A percentile compares a stretch with the other conserved stretches of the same genome.
Conservation (phyloP, 2,329 filamentous ascomycete genomes). For the Tricladium varicosporioides region DNA sequence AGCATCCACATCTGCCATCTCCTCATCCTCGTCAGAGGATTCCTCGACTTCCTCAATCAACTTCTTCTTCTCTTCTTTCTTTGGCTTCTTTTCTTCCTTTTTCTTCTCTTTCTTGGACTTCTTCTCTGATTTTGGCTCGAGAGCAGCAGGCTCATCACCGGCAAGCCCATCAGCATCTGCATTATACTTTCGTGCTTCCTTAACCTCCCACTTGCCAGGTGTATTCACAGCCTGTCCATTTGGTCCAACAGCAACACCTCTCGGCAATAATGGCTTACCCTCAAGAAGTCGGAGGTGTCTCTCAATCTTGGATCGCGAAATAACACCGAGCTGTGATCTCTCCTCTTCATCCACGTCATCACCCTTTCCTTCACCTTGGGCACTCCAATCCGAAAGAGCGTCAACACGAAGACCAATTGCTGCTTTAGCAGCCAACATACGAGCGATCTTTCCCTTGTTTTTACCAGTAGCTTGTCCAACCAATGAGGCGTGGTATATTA, state of each 20-base stretch:
- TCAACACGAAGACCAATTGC: constrained; percentile 92
- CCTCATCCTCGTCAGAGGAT: constrained; percentile 14
- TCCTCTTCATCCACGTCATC: constrained; percentile 80
- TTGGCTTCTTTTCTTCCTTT: constrained; percentile 39
- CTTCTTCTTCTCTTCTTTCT: constrained; percentile 38
- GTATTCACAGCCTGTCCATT: constrained; percentile 61
- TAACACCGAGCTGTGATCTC: constrained; percentile 75
- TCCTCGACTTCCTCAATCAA: constrained; percentile 27
- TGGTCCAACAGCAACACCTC: constrained; percentile 72
- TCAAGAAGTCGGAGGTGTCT: constrained; percentile 75
- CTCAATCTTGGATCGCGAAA: constrained; percentile 70
- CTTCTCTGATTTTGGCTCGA: constrained; percentile 45
- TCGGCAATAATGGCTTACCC: constrained; percentile 81
- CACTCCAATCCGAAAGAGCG: constrained; percentile 75
- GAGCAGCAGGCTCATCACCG: constrained; percentile 61
- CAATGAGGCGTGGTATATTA: constrained; percentile 88
- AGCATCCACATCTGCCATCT: constrained; percentile 29
- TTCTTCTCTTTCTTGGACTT: constrained; percentile 46
- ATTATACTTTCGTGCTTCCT: constrained; percentile 94
- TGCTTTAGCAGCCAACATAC: constrained; percentile 91
- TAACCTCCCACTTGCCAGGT: constrained; percentile 83
- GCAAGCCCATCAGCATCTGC: constrained; percentile 83
- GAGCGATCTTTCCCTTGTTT: constrained; percentile 99
- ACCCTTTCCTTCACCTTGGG: constrained; percentile 62
- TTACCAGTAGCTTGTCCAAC: constrained; percentile 96